Conservation (phyloP, 768 basidiomycete species). For the Lanmaoa rubissima region DNA sequence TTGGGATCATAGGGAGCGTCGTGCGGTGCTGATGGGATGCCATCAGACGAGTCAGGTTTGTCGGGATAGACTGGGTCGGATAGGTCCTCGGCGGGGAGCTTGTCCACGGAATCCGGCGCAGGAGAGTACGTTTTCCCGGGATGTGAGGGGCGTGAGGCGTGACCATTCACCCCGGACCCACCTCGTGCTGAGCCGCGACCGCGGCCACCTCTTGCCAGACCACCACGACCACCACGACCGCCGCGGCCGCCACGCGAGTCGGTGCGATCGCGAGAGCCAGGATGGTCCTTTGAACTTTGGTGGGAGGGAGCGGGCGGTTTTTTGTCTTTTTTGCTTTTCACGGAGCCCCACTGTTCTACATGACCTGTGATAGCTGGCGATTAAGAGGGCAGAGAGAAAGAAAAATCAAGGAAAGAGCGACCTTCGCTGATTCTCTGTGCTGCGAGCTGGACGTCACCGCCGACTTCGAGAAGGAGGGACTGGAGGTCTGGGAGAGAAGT, state of each 20-base stretch:
- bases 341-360: conserved; percentile 79
- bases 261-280: conserved; percentile 31
- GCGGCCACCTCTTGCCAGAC: conserved; percentile 48
- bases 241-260: conserved; percentile 57
- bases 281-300: conserved; percentile 47
- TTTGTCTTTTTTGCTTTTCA: conserved; percentile 87
- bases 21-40: not conserved
- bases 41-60: conserved; percentile 20
- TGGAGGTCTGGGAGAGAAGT: conserved; percentile 51
- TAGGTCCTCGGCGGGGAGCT: conserved; percentile 17
- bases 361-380: conserved; percentile 46
- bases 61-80: conserved; percentile 13
- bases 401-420: conserved; percentile 19
- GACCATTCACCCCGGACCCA: conserved; percentile 32
- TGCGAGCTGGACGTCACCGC: conserved; percentile 68
- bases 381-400: conserved; percentile 7
- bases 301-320: conserved; percentile 47
- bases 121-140: conserved; percentile 31
- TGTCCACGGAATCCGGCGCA: conserved; percentile 35
- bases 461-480: conserved; percentile 63
- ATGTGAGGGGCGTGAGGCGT: conserved; percentile 24
- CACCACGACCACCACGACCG: conserved; percentile 59
- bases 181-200: conserved; percentile 43
- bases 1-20: conserved; percentile 17
- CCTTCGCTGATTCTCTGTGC: conserved; percentile 77